A percentile compares a stretch with the other conserved stretches of the same genome.
phyloP scores from a whole-genome alignment of 257 asterid species.

The Coffea eugenioides region DNA sequence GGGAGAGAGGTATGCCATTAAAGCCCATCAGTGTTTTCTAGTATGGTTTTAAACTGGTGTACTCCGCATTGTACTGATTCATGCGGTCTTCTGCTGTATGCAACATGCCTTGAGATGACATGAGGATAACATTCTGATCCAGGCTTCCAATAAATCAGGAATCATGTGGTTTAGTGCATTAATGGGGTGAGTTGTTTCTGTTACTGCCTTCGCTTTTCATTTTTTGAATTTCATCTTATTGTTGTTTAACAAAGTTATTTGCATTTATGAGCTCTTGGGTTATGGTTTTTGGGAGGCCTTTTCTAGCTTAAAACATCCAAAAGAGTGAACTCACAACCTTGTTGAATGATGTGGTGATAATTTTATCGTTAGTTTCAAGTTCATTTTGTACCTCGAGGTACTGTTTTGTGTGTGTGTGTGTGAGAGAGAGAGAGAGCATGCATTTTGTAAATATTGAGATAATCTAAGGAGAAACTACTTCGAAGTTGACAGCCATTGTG shows the following conservation, averaged over 20 bases:
- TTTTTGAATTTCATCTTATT: background rate
- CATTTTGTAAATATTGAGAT: background rate
- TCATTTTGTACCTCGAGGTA: background rate
- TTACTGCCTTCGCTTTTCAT: background rate
- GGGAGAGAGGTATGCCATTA: conserved; percentile 47
- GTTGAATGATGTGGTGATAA: background rate
- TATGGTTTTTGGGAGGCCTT: too few relatives aligned
- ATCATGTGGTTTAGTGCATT: conserved; percentile 2
- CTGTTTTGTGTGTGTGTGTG: too few relatives aligned
- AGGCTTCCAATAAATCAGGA: background rate
- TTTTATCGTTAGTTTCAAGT: background rate
- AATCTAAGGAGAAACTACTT: background rate
- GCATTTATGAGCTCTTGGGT: too few relatives aligned
- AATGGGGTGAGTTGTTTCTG: background rate
- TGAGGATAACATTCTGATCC: background rate
- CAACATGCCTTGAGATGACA: background rate
- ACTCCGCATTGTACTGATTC: background rate
- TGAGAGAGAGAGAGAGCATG: background rate
- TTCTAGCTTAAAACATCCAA: background rate
- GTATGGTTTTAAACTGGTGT: conserved; percentile 9
- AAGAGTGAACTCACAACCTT: background rate
- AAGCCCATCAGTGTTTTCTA: conserved; percentile 31
- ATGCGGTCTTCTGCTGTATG: background rate
- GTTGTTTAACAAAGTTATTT: background rate
- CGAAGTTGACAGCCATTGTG: background rate